These are phyloP conservation scores for Tubosaeta sp. DNA, from an alignment of 768 basidiomycete species.

Conservation along the genomic window DNA sequence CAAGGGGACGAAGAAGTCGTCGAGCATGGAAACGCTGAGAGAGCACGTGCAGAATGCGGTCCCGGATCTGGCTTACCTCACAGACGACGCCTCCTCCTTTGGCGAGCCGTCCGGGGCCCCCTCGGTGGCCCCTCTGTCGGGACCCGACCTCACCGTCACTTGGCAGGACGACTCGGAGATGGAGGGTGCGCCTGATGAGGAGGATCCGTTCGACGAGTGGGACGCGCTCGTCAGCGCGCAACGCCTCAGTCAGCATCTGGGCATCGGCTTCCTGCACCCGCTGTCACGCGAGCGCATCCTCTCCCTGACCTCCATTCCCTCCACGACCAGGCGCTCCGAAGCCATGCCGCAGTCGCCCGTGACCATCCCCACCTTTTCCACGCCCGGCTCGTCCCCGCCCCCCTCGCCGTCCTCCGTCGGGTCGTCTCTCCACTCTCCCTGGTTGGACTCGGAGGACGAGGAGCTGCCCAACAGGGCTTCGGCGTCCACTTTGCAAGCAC, in stretches of 20 bases:
- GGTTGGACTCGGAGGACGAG: slow-evolving; percentile 16
- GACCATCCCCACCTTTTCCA: slow-evolving; percentile 18
- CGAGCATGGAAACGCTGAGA: slow-evolving; percentile 43
- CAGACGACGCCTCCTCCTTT: slow-evolving; percentile 15
- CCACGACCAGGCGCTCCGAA: slow-evolving; percentile 15
- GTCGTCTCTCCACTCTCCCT: slow-evolving; percentile 2
- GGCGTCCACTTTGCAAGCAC: neutral
- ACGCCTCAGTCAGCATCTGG: neutral
- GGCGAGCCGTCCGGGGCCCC: slow-evolving; percentile 13
- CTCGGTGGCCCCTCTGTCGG: slow-evolving; percentile 22
- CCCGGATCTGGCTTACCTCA: slow-evolving; percentile 12
- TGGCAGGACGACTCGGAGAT: slow-evolving; percentile 11
- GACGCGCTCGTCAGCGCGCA: neutral
- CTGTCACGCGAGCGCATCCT: slow-evolving; percentile 6
- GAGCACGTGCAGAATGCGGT: neutral
- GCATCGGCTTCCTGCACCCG: neutral
- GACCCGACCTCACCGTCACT: slow-evolving; percentile 8
- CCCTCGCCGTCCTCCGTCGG: slow-evolving; percentile 14
- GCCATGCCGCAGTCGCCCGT: slow-evolving; percentile 21
- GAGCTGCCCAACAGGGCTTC: neutral
- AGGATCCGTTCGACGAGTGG: slow-evolving; percentile 1
- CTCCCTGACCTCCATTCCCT: slow-evolving; percentile 29
- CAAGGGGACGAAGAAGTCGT: slow-evolving; percentile 27
- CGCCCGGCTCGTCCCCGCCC: slow-evolving; percentile 13
- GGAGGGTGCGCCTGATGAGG: neutral